phyloP scores from a whole-genome alignment of 2,329 filamentous ascomycete species.

The Arthrobotrys sinensis region DNA sequence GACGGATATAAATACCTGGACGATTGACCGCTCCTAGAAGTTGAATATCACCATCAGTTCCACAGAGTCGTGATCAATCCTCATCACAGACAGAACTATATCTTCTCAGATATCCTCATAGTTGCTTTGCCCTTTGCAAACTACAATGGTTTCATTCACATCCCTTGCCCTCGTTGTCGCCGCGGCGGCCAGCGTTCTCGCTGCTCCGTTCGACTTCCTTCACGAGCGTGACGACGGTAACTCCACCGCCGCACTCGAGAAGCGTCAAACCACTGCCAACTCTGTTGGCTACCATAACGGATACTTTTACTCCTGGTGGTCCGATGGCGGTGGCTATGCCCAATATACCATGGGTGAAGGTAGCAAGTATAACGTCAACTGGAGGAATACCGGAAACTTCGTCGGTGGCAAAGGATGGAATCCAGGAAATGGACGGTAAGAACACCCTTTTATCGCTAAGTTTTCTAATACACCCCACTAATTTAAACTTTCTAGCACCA shows the following conservation, averaged over 20 bases:
- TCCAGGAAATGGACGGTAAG: conserved; percentile 66
- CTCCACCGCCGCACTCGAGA: conserved; percentile 60
- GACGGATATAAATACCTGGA: conserved; percentile 17
- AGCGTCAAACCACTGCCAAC: conserved; percentile 68
- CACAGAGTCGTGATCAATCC: neutral
- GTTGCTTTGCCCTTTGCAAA: neutral
- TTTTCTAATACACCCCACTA: neutral
- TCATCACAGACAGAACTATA: neutral
- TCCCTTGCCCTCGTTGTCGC: conserved; percentile 48
- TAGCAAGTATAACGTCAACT: conserved; percentile 71
- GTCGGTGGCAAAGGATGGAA: conserved; percentile 73
- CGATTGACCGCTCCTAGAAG: neutral
- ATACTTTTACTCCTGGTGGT: conserved; percentile 76
- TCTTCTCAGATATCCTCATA: neutral
- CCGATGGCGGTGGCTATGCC: conserved; percentile 71
- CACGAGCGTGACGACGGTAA: conserved; percentile 54
- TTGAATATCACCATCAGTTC: neutral
- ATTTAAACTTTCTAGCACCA: conserved; percentile 43
- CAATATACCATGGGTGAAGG: conserved; percentile 73
- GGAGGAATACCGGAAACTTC: conserved; percentile 70
- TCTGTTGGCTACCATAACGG: conserved; percentile 73
- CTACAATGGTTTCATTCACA: conserved; percentile 41
- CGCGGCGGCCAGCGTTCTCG: conserved; percentile 67
- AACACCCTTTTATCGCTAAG: neutral
- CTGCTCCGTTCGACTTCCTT: conserved; percentile 67